phyloP scores from a whole-genome alignment of 257 asterid genomes.

The Solanum habrochaites region DNA sequence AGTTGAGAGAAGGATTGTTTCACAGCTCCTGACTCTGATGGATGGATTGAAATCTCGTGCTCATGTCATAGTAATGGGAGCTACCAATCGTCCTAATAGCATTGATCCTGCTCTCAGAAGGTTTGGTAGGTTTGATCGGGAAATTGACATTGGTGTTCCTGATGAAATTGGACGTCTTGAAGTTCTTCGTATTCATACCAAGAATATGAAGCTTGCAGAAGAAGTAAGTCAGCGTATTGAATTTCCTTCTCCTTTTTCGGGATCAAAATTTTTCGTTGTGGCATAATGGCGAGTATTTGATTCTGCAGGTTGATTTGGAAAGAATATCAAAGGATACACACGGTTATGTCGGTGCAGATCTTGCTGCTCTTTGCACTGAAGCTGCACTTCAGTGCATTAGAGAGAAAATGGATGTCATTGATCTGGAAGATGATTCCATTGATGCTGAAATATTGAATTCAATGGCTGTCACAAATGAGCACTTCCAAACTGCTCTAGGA shows the following conservation, averaged over 20 bases:
- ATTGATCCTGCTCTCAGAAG: slow-evolving; percentile 54
- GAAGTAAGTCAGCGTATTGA: slow-evolving; percentile 20
- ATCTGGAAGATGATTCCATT: slow-evolving; percentile 45
- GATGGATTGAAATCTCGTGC: slow-evolving; percentile 49
- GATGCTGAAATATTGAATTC: slow-evolving; percentile 54
- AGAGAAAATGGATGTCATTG: slow-evolving; percentile 59
- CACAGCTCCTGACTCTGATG: slow-evolving; percentile 48
- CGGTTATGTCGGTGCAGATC: slow-evolving; percentile 53
- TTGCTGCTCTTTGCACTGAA: slow-evolving; percentile 57
- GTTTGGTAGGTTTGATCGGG: slow-evolving; percentile 59
- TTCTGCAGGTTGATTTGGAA: slow-evolving; percentile 43
- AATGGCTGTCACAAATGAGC: slow-evolving; percentile 50
- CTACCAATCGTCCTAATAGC: slow-evolving; percentile 52
- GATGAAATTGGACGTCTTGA: slow-evolving; percentile 59
- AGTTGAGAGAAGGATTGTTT: slow-evolving; percentile 54
- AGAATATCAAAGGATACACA: slow-evolving; percentile 39
- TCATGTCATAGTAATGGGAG: slow-evolving; percentile 52
- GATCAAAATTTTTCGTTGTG: neutral
- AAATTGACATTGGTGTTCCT: slow-evolving; percentile 56
- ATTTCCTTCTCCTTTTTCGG: neutral
- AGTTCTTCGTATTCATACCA: slow-evolving; percentile 54
- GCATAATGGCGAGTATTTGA: neutral
- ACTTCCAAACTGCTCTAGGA: slow-evolving; percentile 48
- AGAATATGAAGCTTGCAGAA: slow-evolving; percentile 52
- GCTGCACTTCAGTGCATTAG: slow-evolving; percentile 57